phyloP scores from a whole-genome alignment of 2,329 filamentous ascomycete genomes.

The Aspergillus niger region DNA sequence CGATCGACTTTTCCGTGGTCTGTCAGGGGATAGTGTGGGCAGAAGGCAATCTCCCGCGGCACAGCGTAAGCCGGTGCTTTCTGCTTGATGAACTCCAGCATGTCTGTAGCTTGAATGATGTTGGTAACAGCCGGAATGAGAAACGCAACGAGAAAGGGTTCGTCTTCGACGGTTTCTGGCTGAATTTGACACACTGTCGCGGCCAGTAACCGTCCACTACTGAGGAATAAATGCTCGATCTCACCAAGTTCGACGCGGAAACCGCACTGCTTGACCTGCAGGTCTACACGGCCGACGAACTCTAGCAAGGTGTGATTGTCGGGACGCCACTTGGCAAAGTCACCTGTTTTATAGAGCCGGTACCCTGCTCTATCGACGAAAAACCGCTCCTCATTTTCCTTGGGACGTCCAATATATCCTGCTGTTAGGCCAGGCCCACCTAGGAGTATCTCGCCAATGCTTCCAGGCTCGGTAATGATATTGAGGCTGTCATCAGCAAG shows the following conservation, averaged over 20 bases:
- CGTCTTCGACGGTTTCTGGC: background rate
- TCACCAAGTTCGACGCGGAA: slow-evolving; percentile 88
- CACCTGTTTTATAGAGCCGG: slow-evolving; percentile 76
- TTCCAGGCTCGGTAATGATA: slow-evolving; percentile 47
- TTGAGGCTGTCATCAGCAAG: slow-evolving; percentile 9
- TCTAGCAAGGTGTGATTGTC: slow-evolving; percentile 63
- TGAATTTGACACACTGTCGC: slow-evolving; percentile 6
- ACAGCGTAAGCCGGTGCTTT: slow-evolving; percentile 70
- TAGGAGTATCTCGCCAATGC: slow-evolving; percentile 77
- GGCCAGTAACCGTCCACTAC: background rate
- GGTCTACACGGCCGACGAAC: slow-evolving; percentile 71
- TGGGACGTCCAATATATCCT: slow-evolving; percentile 62
- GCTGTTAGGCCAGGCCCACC: slow-evolving; percentile 75
- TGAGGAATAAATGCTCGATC: slow-evolving; percentile 70
- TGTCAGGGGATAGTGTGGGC: slow-evolving; percentile 68
- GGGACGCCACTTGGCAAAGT: slow-evolving; percentile 68
- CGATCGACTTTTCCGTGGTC: slow-evolving; percentile 67
- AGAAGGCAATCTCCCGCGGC: slow-evolving; percentile 66
- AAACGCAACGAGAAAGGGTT: slow-evolving; percentile 11
- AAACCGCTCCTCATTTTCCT: slow-evolving; percentile 69
- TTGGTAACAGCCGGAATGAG: slow-evolving; percentile 7
- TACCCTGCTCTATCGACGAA: slow-evolving; percentile 56
- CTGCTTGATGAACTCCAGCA: slow-evolving; percentile 66
- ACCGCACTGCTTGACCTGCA: slow-evolving; percentile 85
- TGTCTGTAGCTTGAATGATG: slow-evolving; percentile 47